phyloP scores from a whole-genome alignment of 1,284 basidiomycete species.

The Marasmius fiardii region DNA sequence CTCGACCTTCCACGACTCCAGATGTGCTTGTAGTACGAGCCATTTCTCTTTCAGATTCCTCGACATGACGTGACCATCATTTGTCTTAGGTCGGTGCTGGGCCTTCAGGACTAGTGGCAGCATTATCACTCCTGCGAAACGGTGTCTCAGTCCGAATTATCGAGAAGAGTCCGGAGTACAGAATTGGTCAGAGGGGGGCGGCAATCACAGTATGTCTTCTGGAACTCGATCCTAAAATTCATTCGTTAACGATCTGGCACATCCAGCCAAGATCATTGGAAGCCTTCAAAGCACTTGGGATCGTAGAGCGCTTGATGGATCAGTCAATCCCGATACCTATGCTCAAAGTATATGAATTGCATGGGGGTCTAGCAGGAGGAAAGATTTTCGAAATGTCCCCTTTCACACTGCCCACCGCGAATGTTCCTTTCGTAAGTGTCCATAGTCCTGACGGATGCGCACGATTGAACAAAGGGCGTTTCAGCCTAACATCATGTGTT shows the following conservation, averaged over 20 bases:
- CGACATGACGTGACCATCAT: not conserved
- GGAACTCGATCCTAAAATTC: not conserved
- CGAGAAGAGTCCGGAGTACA: slow-evolving; percentile 19
- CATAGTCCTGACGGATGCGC: not conserved
- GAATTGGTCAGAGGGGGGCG: slow-evolving; percentile 22
- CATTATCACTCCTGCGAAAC: slow-evolving; percentile 35
- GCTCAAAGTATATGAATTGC: slow-evolving; percentile 19
- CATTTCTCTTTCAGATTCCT: not conserved
- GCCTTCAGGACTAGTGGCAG: slow-evolving; percentile 43
- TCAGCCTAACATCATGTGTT: slow-evolving; percentile 4
- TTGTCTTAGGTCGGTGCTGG: slow-evolving; percentile 40
- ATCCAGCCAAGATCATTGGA: slow-evolving; percentile 27
- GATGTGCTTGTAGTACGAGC: slow-evolving; percentile 2
- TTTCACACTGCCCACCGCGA: not conserved
- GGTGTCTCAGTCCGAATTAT: slow-evolving; percentile 32
- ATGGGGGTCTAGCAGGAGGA: slow-evolving; percentile 16
- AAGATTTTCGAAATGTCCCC: slow-evolving; percentile 14
- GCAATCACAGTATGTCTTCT: slow-evolving; percentile 15
- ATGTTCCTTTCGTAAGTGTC: not conserved
- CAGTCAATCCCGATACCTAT: slow-evolving; percentile 13
- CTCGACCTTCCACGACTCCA: not conserved
- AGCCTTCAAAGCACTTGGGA: slow-evolving; percentile 20
- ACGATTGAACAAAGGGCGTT: too few relatives aligned
- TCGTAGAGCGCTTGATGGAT: not conserved
- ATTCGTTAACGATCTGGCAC: not conserved